These are phyloP conservation scores for Entomortierella beljakovae DNA, from an alignment of 192 early-diverging fungal species.

Conservation along the genomic window DNA sequence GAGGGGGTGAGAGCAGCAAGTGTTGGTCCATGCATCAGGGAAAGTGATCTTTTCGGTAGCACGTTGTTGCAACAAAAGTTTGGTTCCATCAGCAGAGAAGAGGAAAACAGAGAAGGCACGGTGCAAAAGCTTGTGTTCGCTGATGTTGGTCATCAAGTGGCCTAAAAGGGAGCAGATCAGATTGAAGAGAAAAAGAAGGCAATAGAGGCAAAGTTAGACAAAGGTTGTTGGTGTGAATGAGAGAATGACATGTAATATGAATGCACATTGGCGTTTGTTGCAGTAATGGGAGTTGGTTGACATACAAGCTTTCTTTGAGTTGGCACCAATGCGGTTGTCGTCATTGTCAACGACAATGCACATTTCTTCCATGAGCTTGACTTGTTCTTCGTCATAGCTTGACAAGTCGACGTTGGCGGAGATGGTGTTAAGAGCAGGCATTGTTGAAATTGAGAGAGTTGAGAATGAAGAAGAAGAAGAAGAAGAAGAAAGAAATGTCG, in stretches of 20 bases:
- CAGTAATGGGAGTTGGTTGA: background rate
- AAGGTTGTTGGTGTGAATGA: background rate
- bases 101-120: constrained; percentile 97
- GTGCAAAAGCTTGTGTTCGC: constrained; percentile 85
- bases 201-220: too few species aligned
- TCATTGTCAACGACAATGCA: constrained; percentile 93
- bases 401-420: constrained; percentile 67
- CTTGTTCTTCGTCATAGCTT: constrained; percentile 83
- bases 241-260: too few species aligned
- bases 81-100: constrained; percentile 84
- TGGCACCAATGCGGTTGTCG: constrained; percentile 86
- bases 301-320: constrained; percentile 93
- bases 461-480: constrained; percentile 2
- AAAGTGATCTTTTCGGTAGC: constrained; percentile 98
- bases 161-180: constrained; percentile 60
- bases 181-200: too few species aligned
- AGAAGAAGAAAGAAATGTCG: background rate
- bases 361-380: constrained; percentile 97
- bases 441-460: constrained; percentile 6
- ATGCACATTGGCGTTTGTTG: background rate
- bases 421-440: constrained; percentile 53
- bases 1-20: constrained; percentile 98
- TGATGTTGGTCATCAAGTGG: constrained; percentile 96
- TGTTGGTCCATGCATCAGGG: constrained; percentile 96
- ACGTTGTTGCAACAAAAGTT: constrained; percentile 95